Base-by-base conservation (phyloP, 805 yeast genomes). In the Brettanomyces naardenensis region DNA sequence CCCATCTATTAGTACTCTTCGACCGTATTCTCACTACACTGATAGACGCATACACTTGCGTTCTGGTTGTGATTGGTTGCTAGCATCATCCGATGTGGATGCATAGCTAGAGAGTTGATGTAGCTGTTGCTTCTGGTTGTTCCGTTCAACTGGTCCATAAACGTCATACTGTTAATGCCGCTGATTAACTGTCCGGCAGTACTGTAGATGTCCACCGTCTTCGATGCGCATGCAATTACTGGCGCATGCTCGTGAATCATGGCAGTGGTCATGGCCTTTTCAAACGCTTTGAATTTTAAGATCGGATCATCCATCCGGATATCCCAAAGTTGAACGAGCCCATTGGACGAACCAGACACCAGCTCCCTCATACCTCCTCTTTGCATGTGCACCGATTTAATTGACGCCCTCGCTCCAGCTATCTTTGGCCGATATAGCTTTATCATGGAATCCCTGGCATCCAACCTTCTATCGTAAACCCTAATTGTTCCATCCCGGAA, bases 191-290 rank as follows among this genome's bases (percentile, higher is more conserved):
- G 83, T 3, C 97, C 97, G 0, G 82, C 65, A 0, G 95, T 86
- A 3, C 95, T 78, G 84, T 92, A 89, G 4, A 92, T 61, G 32
- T 85, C 80, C 13, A 88, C 77, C 26, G 73, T 69, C 44, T 81
- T 81, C 2, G 89, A 79, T 0, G 95, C 97, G 3, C 95, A 82
- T 2, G 89, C 90, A 40, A 92, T 74, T 3, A 92, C 69, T 1
- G 98, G 97, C 0, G 97, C 98, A 61, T 92, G 98, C 52, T 92
- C 98, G 61, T 92, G 98, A 4, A 86, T 75, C 52, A 84, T 82
- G 39, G 87, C 69, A 17, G 86, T 71, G 6, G 92, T 73, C 71
- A 75, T 70, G 3, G 66, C 64, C 35, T 65, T 63, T 1, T 65
- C 64, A 42, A 58, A 57, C 14, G 83, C 82, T 18, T 63, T 65